Base-by-base conservation (phyloP, 2,329 filamentous ascomycete genomes). In the Diplodia corticola region DNA sequence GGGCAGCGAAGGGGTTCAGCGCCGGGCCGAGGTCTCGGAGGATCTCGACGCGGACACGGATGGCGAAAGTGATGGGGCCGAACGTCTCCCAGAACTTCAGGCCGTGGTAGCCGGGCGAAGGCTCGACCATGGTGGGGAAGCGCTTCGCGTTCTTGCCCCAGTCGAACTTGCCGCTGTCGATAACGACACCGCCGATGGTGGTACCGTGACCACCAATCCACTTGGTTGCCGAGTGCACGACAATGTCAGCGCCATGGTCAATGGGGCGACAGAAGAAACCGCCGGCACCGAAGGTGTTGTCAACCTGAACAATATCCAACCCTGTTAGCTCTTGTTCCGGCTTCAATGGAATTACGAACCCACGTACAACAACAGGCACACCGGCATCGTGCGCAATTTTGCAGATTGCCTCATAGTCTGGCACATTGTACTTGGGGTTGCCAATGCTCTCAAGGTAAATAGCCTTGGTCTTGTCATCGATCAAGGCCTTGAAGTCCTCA, bases 151-250 rank as follows among this genome's bases (percentile, higher is more conserved):
- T 81, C 80, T 90, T 90, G 72, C 91, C 92, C 93, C 94, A 98
- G 83, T 96, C 90, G 76, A 97, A 98, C 77, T 92, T 95, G 73
- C 93, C 93, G 70, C 89, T 87, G 81, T 97, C 93, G 69, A 97
- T 83, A 37, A 97, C 86, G 50, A 97, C 86, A 68, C 93, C 93
- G 67, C 86, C 93, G 70, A 97, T 91, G 28, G 93, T 97, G 48
- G 93, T 96, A 68, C 93, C 94, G 79, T 98, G 94, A 49, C 93
- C 93, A 66, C 93, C 93, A 69, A 98, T 97, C 93, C 93, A 97
- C 80, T 97, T 97, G 67, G 93, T 97, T 12, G 93, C 93, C 46
- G 91, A 95, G 84, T 97, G 93, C 26, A 97, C 91, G 63, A 97
- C 90, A 68, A 97, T 97, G 76, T 97, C 93, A 69, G 91, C 93